Evolutionary conservation across 306 rosid species (phyloP).

Genomic region (Cyclanthera cordifolia): DNA sequence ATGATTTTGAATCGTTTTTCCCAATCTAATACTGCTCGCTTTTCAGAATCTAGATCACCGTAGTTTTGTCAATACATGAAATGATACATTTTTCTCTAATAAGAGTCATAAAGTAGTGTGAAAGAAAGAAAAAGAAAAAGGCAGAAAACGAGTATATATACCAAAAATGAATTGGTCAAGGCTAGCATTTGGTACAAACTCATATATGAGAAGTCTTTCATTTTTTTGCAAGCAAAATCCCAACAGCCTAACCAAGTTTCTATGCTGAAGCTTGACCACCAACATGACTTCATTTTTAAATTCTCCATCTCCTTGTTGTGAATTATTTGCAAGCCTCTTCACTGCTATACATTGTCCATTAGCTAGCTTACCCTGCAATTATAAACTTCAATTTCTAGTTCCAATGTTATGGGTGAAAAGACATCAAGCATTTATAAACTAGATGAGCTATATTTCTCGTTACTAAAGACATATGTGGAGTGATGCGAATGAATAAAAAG

Average conservation of each 20-base stretch:
- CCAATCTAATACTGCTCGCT: neutral
- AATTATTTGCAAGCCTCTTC: neutral
- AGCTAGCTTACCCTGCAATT: constrained; percentile 16
- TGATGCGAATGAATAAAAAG: too few relatives aligned
- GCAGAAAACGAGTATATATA: constrained; percentile 23
- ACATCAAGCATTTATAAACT: too few relatives aligned
- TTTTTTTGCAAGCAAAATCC: neutral
- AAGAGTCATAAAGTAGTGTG: neutral
- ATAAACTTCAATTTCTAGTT: too few relatives aligned
- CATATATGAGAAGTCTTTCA: neutral
- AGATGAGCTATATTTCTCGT: too few relatives aligned
- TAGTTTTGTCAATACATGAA: too few relatives aligned
- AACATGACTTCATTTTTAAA: neutral
- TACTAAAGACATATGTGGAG: too few relatives aligned
- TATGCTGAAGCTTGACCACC: neutral
- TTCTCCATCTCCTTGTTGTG: neutral
- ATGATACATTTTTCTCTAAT: neutral
- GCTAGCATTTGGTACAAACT: neutral
- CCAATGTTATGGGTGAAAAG: too few relatives aligned
- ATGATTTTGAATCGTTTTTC: neutral
- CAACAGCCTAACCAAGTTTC: neutral
- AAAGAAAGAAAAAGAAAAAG: neutral
- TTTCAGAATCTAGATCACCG: neutral
- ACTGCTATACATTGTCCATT: neutral
- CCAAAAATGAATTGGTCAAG: neutral